phyloP scores from a whole-genome alignment of 169 alveolate species.

The Cryptosporidium bovis region DNA sequence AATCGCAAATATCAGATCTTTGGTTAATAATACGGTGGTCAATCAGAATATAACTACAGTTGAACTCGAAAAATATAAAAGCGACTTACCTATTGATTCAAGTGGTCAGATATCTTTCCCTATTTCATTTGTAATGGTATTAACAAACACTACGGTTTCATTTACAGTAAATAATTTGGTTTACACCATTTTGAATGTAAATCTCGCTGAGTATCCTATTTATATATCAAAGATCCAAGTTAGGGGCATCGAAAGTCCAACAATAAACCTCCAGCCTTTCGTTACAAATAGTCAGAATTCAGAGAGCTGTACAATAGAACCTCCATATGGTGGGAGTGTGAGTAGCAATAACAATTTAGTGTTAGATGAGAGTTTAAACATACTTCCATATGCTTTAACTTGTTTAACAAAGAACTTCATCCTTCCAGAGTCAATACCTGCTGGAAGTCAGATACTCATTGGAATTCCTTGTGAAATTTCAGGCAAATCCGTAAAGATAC shows the following conservation, averaged over 20 bases:
- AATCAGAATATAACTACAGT: not conserved
- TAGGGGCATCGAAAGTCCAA: constrained; percentile 15
- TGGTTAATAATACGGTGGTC: constrained; percentile 56
- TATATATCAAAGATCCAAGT: constrained; percentile 15
- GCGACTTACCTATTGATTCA: not conserved
- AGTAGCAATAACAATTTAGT: not conserved
- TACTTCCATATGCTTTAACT: constrained; percentile 38
- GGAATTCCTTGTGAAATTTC: constrained; percentile 42
- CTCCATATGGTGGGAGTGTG: constrained; percentile 1
- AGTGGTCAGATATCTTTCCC: not conserved
- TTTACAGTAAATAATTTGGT: constrained; percentile 49
- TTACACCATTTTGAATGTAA: constrained; percentile 25
- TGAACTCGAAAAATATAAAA: not conserved
- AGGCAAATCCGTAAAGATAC: constrained; percentile 14
- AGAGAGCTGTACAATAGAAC: constrained; percentile 12
- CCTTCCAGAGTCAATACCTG: not conserved
- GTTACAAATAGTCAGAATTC: constrained; percentile 3
- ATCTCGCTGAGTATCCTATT: constrained; percentile 48
- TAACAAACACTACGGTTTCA: constrained; percentile 38
- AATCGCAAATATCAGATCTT: constrained; percentile 1
- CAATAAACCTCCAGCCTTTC: constrained; percentile 32
- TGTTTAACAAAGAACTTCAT: constrained; percentile 27
- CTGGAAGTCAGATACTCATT: constrained; percentile 55
- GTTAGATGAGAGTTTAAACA: not conserved
- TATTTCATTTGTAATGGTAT: constrained; percentile 43